Percentiles rank a stretch among this genome's conserved stretches.
These are phyloP conservation scores for Neopestalotiopsis rosae DNA, from an alignment of 2,329 filamentous ascomycete genomes.

Conservation along the genomic window DNA sequence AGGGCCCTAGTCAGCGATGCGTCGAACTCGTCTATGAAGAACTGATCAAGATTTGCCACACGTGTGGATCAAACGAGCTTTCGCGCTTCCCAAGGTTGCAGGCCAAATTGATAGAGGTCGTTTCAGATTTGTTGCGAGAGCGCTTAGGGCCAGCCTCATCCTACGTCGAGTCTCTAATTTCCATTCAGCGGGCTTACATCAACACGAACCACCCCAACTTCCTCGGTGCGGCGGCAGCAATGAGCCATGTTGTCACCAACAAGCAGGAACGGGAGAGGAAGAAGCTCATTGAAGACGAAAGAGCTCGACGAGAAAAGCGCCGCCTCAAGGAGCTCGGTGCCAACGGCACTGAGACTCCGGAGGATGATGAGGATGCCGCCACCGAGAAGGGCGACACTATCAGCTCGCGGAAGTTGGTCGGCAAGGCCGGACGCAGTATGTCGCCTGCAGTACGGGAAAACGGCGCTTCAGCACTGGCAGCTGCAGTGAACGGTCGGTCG, in stretches of 20 bases:
- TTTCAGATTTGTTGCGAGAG: constrained; percentile 93
- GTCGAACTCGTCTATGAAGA: constrained; percentile 99
- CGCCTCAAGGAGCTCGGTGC: constrained; percentile 81
- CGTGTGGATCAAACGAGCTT: constrained; percentile 93
- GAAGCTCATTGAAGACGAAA: constrained; percentile 78
- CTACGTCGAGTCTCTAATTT: constrained; percentile 96
- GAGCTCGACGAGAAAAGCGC: constrained; percentile 82
- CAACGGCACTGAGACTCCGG: constrained; percentile 73
- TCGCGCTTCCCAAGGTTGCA: constrained; percentile 91
- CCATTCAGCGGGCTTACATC: constrained; percentile 97
- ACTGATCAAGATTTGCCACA: constrained; percentile 99
- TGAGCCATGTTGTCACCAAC: constrained; percentile 94
- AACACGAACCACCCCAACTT: constrained; percentile 99
- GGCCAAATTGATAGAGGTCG: constrained; percentile 96
- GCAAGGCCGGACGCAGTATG: constrained; percentile 74
- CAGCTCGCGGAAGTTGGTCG: constrained; percentile 64
- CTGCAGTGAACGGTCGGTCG: constrained; percentile 72
- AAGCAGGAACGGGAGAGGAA: constrained; percentile 95
- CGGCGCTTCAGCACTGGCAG: constrained; percentile 63
- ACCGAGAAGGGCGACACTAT: constrained; percentile 61
- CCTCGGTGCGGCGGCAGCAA: constrained; percentile 92
- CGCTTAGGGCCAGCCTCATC: constrained; percentile 85
- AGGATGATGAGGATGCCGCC: constrained; percentile 68
- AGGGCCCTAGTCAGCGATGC: constrained; percentile 93
- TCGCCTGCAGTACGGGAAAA: constrained; percentile 80